Conservation (phyloP, 1,139 yeast genomes). For the Yarrowia galli region DNA sequence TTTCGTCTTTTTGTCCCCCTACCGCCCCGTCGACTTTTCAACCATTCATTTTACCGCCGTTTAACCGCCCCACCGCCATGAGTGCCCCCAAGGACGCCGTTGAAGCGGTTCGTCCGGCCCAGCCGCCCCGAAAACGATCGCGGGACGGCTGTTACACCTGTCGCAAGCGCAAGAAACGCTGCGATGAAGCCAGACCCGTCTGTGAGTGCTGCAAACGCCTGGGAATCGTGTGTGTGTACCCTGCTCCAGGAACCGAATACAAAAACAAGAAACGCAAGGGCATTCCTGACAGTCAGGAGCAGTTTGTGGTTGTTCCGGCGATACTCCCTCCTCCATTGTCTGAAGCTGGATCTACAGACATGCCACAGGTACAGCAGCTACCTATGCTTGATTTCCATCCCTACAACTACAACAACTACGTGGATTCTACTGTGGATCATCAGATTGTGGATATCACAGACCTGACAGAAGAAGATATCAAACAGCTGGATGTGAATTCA, state of each 20-base stretch:
- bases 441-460: slow-evolving; percentile 30
- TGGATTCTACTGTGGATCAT: neutral
- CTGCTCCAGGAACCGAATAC: slow-evolving; percentile 59
- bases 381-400: slow-evolving; percentile 6
- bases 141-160: slow-evolving; percentile 73
- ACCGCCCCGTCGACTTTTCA: too few species aligned
- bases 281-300: neutral
- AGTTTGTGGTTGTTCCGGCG: slow-evolving; percentile 22
- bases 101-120: neutral
- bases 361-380: neutral
- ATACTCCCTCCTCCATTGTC: neutral
- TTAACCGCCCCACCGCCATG: neutral
- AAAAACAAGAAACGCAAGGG: slow-evolving; percentile 49
- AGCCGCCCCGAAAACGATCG: slow-evolving; percentile 43
- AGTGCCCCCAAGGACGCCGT: neutral
- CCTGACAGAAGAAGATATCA: slow-evolving; percentile 20
- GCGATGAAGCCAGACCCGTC: slow-evolving; percentile 67
- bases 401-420: neutral
- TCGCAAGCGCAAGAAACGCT: slow-evolving; percentile 73
- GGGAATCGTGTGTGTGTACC: slow-evolving; percentile 62
- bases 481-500: slow-evolving; percentile 26
- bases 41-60: neutral
- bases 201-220: slow-evolving; percentile 68
- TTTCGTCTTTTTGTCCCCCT: too few species aligned
- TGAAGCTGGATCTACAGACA: slow-evolving; percentile 6